Evolutionary conservation across 2,329 filamentous ascomycete genomes (phyloP).

Genomic region (Westerdykella aurantiaca): DNA sequence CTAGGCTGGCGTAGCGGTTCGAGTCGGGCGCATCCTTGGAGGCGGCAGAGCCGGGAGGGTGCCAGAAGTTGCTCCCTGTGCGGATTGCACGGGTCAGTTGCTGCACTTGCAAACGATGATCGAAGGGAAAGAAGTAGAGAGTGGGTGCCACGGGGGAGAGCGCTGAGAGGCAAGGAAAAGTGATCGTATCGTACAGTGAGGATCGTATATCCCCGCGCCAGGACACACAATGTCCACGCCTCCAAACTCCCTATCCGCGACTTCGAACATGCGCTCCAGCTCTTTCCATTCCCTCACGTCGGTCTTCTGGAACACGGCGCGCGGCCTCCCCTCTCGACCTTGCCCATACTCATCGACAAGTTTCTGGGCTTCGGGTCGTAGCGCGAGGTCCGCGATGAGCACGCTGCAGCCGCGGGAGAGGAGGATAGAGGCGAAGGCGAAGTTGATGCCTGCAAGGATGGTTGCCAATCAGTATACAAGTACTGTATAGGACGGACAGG

Average conservation of each 20-base stretch:
- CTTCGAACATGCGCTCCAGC: slow-evolving; percentile 30
- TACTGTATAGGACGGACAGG: not conserved
- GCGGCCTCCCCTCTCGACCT: slow-evolving; percentile 14
- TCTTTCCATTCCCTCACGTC: slow-evolving; percentile 38
- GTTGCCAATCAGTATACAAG: not conserved
- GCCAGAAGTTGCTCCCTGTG: slow-evolving; percentile 42
- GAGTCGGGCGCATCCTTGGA: slow-evolving; percentile 31
- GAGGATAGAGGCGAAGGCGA: slow-evolving; percentile 42
- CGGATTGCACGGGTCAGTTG: not conserved
- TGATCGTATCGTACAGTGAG: slow-evolving; percentile 24
- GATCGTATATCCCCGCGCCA: slow-evolving; percentile 47
- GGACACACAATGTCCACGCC: slow-evolving; percentile 45
- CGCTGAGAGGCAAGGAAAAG: slow-evolving; percentile 2
- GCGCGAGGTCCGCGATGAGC: slow-evolving; percentile 44
- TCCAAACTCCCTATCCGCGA: slow-evolving; percentile 25
- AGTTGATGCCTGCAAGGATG: slow-evolving; percentile 41
- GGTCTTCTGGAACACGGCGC: slow-evolving; percentile 42
- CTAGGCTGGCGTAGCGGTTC: slow-evolving; percentile 32
- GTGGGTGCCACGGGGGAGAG: too few relatives aligned
- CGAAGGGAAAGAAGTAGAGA: too few relatives aligned
- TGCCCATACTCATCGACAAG: slow-evolving; percentile 35
- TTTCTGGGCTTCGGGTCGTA: slow-evolving; percentile 45
- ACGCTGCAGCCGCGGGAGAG: slow-evolving; percentile 44
- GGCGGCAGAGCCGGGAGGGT: slow-evolving; percentile 37
- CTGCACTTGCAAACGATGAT: too few relatives aligned